Percentiles rank a stretch among this genome's conserved stretches.
Evolutionary conservation across 805 yeast species (phyloP).

Genomic region (Nakazawaea siamensis): DNA sequence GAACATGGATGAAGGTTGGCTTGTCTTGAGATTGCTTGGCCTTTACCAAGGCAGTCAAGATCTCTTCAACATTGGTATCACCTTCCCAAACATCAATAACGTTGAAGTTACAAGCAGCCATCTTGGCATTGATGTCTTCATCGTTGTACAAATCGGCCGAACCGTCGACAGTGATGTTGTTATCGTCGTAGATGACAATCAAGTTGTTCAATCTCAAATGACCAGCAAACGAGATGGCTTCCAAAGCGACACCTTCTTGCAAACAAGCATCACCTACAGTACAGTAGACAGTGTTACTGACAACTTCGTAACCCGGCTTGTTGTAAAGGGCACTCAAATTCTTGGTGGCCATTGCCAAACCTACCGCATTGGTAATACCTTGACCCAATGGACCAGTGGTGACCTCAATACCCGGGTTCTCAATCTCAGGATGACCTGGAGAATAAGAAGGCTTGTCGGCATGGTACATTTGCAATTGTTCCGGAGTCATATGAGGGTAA

Average conservation of each 20-base stretch:
- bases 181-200: conserved; percentile 27
- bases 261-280: conserved; percentile 33
- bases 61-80: conserved; percentile 20
- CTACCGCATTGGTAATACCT: conserved; percentile 31
- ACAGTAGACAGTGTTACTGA: conserved; percentile 23
- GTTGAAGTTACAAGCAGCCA: conserved; percentile 27
- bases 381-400: conserved; percentile 37
- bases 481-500: conserved; percentile 24
- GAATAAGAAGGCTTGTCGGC: conserved; percentile 18
- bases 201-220: conserved; percentile 28
- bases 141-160: conserved; percentile 24
- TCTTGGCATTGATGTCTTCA: conserved; percentile 25
- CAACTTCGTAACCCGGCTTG: conserved; percentile 22
- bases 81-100: conserved; percentile 27
- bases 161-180: conserved; percentile 30
- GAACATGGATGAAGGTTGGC: conserved; percentile 28
- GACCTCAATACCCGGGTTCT: conserved; percentile 27
- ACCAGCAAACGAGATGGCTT: conserved; percentile 31
- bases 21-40: conserved; percentile 21
- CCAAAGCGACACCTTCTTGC: conserved; percentile 32
- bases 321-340: conserved; percentile 27
- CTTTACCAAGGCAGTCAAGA: conserved; percentile 24
- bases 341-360: conserved; percentile 29
- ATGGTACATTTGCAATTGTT: conserved; percentile 27
- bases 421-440: conserved; percentile 34